Conservation (phyloP, 192 early-diverging fungal species). For the Umbelopsis isabellina region DNA sequence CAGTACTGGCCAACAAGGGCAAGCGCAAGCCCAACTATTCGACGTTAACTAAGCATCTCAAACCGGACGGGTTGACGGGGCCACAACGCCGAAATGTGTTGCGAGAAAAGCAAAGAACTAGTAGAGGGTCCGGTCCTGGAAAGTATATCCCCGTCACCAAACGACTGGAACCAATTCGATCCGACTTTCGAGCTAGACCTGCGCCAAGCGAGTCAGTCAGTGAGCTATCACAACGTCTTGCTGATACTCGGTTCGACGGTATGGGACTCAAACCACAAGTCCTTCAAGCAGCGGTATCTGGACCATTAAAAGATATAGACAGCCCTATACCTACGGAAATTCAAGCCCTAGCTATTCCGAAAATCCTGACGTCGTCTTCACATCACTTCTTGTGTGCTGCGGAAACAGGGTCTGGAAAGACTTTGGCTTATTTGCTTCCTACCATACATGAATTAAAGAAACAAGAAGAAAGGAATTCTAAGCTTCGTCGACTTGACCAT, state of each 20-base stretch:
- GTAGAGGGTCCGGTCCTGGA: constrained; percentile 14
- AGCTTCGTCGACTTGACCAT: constrained; percentile 67
- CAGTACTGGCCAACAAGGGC: constrained; percentile 11
- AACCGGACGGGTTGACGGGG: constrained; percentile 41
- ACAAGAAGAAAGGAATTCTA: constrained; percentile 56
- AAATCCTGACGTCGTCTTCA: constrained; percentile 49
- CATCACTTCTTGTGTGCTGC: constrained; percentile 75
- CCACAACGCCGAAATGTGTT: constrained; percentile 35
- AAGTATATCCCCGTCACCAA: constrained; percentile 39
- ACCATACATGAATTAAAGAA: constrained; percentile 75
- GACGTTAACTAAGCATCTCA: constrained; percentile 41
- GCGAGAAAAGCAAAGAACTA: constrained; percentile 20
- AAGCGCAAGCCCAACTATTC: constrained; percentile 36
- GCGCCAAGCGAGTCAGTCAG: constrained; percentile 22
- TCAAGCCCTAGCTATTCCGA: constrained; percentile 83
- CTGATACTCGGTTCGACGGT: constrained; percentile 55
- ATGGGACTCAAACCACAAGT: constrained; percentile 67
- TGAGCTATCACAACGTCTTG: constrained; percentile 27
- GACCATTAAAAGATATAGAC: constrained; percentile 30
- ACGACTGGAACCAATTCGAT: constrained; percentile 31
- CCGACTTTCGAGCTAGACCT: neutral
- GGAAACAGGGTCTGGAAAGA: constrained; percentile 94
- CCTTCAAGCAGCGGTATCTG: constrained; percentile 46
- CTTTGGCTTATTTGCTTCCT: constrained; percentile 84
- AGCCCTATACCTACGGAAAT: constrained; percentile 74